phyloP scores from a whole-genome alignment of 1,284 basidiomycete genomes.

The Leucoagaricus sp. region DNA sequence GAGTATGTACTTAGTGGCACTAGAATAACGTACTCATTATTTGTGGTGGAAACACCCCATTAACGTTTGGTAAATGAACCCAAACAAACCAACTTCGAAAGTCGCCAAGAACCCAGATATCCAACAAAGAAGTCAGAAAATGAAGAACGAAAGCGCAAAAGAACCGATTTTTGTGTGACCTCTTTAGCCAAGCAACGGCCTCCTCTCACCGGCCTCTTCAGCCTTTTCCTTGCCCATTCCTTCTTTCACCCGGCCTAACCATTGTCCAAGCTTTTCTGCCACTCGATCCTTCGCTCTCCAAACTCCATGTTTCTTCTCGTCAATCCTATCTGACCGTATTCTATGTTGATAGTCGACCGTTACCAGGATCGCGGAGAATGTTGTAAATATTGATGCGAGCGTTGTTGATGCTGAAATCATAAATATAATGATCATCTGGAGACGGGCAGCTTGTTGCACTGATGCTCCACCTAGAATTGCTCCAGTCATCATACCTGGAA shows the following conservation, averaged over 20 bases:
- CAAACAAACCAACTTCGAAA: no score
- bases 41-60: no score
- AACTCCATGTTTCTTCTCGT: constrained; percentile 5
- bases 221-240: neutral
- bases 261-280: neutral
- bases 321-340: constrained; percentile 69
- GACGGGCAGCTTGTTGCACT: constrained; percentile 79
- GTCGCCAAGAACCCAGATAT: no score
- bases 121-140: no score
- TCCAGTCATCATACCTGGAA: constrained; percentile 87
- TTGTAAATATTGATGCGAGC: constrained; percentile 65
- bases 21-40: no score
- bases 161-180: no score
- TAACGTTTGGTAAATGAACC: no score
- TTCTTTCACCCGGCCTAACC: neutral
- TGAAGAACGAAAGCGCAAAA: no score
- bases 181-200: constrained; percentile 6
- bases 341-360: constrained; percentile 72
- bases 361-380: constrained; percentile 58
- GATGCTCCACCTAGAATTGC: constrained; percentile 84
- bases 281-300: neutral
- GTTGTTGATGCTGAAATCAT: constrained; percentile 82
- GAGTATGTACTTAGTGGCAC: no score
- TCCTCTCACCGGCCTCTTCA: constrained; percentile 1
- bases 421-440: constrained; percentile 92